Percentiles rank a stretch among this genome's conserved stretches.
phyloP scores from a whole-genome alignment of 345 rosid species.

The Eucalyptus viminalis region DNA sequence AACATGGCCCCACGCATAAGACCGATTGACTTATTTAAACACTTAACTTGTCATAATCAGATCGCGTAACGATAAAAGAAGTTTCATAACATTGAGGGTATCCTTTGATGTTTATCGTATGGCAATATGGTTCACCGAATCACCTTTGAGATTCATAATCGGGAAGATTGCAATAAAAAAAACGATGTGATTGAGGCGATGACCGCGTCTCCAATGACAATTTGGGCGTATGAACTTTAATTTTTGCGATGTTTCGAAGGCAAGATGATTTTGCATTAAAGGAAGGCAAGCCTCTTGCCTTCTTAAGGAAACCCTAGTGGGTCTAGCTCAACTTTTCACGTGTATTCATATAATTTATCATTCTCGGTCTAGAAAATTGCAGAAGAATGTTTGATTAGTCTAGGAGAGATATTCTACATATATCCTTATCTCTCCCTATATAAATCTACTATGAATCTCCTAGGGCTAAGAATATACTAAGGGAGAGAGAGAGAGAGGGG shows the following conservation, averaged over 20 bases:
- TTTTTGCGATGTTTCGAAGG: neutral
- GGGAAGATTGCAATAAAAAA: neutral
- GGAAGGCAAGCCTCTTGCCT: neutral
- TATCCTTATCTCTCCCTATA: neutral
- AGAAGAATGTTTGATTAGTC: neutral
- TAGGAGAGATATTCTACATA: neutral
- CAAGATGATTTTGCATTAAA: neutral
- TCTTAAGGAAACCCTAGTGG: neutral
- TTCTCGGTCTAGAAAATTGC: neutral
- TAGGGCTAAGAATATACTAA: neutral
- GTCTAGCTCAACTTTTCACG: neutral
- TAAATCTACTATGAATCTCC: neutral
- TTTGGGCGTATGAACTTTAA: neutral
- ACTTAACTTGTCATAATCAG: neutral
- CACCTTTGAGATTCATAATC: neutral
- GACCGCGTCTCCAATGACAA: neutral
- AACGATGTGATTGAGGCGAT: neutral
- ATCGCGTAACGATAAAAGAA: too few species aligned
- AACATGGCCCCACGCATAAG: neutral
- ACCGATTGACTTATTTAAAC: neutral
- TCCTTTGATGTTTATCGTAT: neutral
- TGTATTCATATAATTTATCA: neutral
- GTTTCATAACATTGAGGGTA: rapidly evolving
- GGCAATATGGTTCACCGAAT: neutral
- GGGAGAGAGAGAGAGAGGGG: neutral